Percentiles rank a stretch among this genome's conserved stretches.
These are phyloP conservation scores for Yamadazyma siamensis DNA, from an alignment of 1,139 yeast genomes.

Conservation along the genomic window DNA sequence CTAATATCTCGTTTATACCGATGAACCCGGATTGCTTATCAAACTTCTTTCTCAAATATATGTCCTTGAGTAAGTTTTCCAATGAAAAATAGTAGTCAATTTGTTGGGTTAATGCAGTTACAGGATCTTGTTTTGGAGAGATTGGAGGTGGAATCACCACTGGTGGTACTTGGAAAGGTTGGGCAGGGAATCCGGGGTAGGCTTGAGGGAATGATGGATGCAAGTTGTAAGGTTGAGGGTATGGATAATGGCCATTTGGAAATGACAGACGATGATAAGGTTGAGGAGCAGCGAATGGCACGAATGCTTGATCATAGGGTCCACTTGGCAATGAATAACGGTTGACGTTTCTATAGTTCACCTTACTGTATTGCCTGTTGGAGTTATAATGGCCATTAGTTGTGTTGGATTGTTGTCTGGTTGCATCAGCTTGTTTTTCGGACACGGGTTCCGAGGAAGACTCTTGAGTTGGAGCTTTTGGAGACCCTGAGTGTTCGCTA, in stretches of 20 bases:
- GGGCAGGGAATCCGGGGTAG: conserved; percentile 7
- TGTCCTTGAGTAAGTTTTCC: conserved; percentile 82
- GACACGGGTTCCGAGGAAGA: background rate
- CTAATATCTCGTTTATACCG: conserved; percentile 57
- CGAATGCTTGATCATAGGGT: conserved; percentile 10
- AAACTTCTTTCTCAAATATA: conserved; percentile 77
- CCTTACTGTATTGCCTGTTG: conserved; percentile 14
- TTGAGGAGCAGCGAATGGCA: conserved; percentile 13
- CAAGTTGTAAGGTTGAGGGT: conserved; percentile 7
- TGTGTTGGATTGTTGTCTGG: conserved; percentile 3
- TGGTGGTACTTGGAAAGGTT: conserved; percentile 15
- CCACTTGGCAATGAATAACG: conserved; percentile 14
- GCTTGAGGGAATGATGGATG: conserved; percentile 6
- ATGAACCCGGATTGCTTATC: conserved; percentile 64
- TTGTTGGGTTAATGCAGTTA: conserved; percentile 56
- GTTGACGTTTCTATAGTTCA: conserved; percentile 13
- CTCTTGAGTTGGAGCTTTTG: background rate
- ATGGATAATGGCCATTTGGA: conserved; percentile 13
- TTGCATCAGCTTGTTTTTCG: conserved; percentile 2
- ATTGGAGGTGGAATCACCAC: conserved; percentile 46
- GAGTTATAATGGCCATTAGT: conserved; percentile 8
- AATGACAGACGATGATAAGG: conserved; percentile 15
- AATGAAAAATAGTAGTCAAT: conserved; percentile 85
- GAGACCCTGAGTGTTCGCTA: background rate
- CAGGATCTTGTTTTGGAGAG: conserved; percentile 47